Conservation (phyloP, 2,329 filamentous ascomycete species). For the Lachnellula hyalina region DNA sequence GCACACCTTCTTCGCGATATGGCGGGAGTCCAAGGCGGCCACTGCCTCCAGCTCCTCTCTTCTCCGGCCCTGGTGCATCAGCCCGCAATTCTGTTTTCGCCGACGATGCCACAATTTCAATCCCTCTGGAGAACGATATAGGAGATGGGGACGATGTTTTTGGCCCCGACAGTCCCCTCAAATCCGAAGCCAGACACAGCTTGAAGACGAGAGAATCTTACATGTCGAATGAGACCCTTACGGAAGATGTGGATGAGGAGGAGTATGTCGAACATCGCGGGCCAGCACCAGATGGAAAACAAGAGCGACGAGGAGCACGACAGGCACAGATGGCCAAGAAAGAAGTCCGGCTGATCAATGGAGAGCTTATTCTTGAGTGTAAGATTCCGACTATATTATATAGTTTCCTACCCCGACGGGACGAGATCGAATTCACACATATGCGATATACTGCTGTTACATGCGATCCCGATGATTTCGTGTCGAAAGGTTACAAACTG, state of each 20-base stretch:
- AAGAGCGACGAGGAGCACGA: constrained; percentile 81
- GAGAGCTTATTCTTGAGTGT: constrained; percentile 94
- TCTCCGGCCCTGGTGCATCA: constrained; percentile 51
- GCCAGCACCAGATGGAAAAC: constrained; percentile 78
- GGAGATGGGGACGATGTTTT: constrained; percentile 63
- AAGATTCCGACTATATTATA: constrained; percentile 98
- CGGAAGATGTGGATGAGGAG: constrained; percentile 35
- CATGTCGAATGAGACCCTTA: constrained; percentile 25
- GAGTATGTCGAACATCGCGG: constrained; percentile 77
- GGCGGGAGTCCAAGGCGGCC: constrained; percentile 82
- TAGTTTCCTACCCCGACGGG: constrained; percentile 87
- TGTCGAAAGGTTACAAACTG: constrained; percentile 81
- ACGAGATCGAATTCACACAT: constrained; percentile 95
- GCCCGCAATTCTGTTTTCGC: constrained; percentile 48
- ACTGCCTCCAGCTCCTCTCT: constrained; percentile 82
- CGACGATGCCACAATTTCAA: constrained; percentile 66
- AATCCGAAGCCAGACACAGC: constrained; percentile 14
- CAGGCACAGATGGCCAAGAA: constrained; percentile 86
- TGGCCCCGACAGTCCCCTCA: constrained; percentile 43
- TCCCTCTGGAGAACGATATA: constrained; percentile 56
- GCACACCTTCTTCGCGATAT: constrained; percentile 84
- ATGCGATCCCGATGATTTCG: constrained; percentile 92
- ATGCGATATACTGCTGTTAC: constrained; percentile 99
- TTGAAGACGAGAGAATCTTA: constrained; percentile 36
- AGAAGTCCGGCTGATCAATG: constrained; percentile 94